A percentile compares a stretch with the other conserved stretches of the same genome.
Evolutionary conservation across 2,329 filamentous ascomycete species (phyloP).

Genomic region (Neofusicoccum ribis): DNA sequence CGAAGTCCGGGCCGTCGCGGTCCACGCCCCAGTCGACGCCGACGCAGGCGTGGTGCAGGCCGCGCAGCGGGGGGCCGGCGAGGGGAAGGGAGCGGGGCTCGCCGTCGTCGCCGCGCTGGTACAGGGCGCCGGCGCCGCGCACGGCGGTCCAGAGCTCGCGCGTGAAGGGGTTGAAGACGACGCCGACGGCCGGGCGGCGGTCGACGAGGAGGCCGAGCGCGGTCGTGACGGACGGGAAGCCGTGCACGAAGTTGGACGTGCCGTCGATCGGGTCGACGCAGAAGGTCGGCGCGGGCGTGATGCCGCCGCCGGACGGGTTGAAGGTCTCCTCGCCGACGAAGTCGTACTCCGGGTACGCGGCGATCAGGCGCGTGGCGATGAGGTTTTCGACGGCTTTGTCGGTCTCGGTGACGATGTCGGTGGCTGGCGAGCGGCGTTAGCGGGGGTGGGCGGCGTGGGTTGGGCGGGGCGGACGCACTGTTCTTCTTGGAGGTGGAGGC

Average conservation of each 20-base stretch:
- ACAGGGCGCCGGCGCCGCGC: neutral
- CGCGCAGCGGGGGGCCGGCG: neutral
- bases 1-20: neutral
- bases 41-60: neutral
- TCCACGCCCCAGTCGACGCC: neutral
- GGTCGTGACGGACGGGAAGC: neutral
- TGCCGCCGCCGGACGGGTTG: neutral
- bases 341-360: neutral
- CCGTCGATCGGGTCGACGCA: slow-evolving; percentile 16
- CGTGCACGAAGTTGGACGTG: slow-evolving; percentile 4
- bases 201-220: neutral
- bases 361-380: slow-evolving; percentile 1
- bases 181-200: neutral
- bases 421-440: neutral
- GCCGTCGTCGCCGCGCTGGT: neutral
- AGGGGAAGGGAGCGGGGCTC: neutral
- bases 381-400: slow-evolving; percentile 11
- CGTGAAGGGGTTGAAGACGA: slow-evolving; percentile 8
- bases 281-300: neutral
- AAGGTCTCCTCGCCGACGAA: slow-evolving; percentile 12
- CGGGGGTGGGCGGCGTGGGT: neutral
- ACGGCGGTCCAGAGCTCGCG: neutral
- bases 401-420: slow-evolving; percentile 12
- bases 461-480: neutral
- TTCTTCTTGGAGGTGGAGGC: neutral